A percentile compares a stretch with the other conserved stretches of the same genome.
These are phyloP conservation scores for Ustilago loliicola DNA, from an alignment of 1,284 basidiomycete species.

Conservation along the genomic window DNA sequence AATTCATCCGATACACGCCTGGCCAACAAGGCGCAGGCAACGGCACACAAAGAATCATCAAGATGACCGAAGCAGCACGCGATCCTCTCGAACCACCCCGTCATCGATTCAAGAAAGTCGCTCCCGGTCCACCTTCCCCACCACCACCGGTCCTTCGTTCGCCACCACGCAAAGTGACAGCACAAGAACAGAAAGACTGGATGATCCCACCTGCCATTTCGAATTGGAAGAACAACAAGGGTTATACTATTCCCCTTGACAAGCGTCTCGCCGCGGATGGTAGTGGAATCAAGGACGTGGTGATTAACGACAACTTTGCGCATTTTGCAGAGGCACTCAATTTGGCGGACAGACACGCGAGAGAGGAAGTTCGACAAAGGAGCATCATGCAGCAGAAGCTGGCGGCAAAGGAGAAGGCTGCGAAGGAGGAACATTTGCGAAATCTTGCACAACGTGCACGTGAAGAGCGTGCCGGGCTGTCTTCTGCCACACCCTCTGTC, in stretches of 20 bases:
- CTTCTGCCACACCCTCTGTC: slow-evolving; percentile 52
- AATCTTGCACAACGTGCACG: slow-evolving; percentile 92
- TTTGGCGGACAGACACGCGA: slow-evolving; percentile 96
- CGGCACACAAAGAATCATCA: slow-evolving; percentile 95
- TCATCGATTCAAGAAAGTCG: slow-evolving; percentile 99
- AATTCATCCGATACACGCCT: slow-evolving; percentile 96
- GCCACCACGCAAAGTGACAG: slow-evolving; percentile 94
- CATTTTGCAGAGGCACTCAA: slow-evolving; percentile 97
- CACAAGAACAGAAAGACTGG: slow-evolving; percentile 99
- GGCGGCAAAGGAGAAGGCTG: slow-evolving; percentile 96
- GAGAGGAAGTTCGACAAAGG: slow-evolving; percentile 96
- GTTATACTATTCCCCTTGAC: slow-evolving; percentile 98
- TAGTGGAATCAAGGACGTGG: slow-evolving; percentile 94
- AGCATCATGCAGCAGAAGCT: slow-evolving; percentile 98
- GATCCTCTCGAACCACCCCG: slow-evolving; percentile 96
- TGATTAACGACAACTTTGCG: slow-evolving; percentile 99
- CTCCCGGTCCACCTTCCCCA: slow-evolving; percentile 92
- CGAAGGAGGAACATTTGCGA: slow-evolving; percentile 95
- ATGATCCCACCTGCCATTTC: slow-evolving; percentile 99
- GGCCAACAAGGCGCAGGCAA: slow-evolving; percentile 79
- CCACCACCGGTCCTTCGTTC: slow-evolving; percentile 96
- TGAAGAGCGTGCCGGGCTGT: slow-evolving; percentile 87
- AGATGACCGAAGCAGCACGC: slow-evolving; percentile 84
- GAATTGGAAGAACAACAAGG: slow-evolving; percentile 99
- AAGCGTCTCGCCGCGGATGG: slow-evolving; percentile 98